Conservation (phyloP, 768 basidiomycete genomes). For the Russula vinacea region DNA sequence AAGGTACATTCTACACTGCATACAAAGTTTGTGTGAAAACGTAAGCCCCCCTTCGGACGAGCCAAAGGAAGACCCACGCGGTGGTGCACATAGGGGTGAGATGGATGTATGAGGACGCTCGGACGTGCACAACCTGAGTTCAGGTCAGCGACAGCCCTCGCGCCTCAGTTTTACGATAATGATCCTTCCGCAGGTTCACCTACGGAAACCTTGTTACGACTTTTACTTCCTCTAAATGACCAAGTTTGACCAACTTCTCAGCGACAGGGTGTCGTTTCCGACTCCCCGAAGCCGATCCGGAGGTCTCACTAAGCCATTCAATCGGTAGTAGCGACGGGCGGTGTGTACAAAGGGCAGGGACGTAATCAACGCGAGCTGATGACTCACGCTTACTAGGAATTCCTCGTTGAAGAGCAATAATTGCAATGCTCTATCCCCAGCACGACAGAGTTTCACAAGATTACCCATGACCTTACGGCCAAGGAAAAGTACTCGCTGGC, state of each 20-base stretch:
- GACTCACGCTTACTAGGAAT: constrained; percentile 86
- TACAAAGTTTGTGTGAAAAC: neutral
- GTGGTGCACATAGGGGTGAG: constrained; percentile 49
- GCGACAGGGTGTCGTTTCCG: constrained; percentile 41
- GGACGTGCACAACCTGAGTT: constrained; percentile 34
- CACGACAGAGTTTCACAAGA: constrained; percentile 78
- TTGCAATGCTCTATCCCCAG: constrained; percentile 89
- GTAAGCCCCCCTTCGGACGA: neutral
- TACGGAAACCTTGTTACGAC: constrained; percentile 80
- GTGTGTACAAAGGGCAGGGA: constrained; percentile 91
- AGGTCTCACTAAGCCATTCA: constrained; percentile 89
- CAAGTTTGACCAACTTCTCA: constrained; percentile 44
- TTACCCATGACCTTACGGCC: constrained; percentile 73
- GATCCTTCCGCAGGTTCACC: constrained; percentile 82
- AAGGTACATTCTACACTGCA: neutral
- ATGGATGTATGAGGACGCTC: constrained; percentile 32
- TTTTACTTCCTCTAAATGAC: constrained; percentile 44
- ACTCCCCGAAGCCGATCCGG: constrained; percentile 54
- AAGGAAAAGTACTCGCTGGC: constrained; percentile 79
- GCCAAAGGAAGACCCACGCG: constrained; percentile 2
- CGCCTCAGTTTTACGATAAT: constrained; percentile 46
- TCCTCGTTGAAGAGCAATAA: constrained; percentile 91
- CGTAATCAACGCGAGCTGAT: constrained; percentile 88
- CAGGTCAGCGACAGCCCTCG: constrained; percentile 28
- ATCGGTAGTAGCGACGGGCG: constrained; percentile 89